These are phyloP conservation scores for Raffaelea arxii DNA, from an alignment of 2,329 filamentous ascomycete genomes.

Conservation along the genomic window DNA sequence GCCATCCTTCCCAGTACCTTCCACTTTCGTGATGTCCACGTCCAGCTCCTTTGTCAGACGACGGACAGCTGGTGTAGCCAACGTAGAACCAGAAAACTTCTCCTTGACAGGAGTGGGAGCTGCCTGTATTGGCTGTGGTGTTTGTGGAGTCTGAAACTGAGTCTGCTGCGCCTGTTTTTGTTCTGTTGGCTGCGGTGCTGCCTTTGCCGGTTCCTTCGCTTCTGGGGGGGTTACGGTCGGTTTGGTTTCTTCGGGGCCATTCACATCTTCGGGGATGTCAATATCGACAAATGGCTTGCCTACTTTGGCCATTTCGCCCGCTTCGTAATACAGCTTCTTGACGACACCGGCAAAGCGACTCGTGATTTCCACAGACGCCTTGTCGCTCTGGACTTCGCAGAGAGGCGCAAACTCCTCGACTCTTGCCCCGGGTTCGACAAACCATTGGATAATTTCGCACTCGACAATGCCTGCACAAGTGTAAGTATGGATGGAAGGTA, in stretches of 20 bases:
- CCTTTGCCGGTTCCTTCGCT: not conserved
- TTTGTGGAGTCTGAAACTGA: not conserved
- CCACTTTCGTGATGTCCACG: constrained; percentile 67
- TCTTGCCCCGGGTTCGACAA: constrained; percentile 87
- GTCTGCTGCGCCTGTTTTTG: constrained; percentile 5
- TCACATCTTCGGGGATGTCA: constrained; percentile 73
- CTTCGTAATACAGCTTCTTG: constrained; percentile 91
- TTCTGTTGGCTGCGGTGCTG: constrained; percentile 6
- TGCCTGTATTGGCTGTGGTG: not conserved
- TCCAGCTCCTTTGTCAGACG: constrained; percentile 74
- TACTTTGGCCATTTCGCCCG: constrained; percentile 92
- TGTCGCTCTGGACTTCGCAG: constrained; percentile 97
- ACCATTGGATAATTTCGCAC: constrained; percentile 99
- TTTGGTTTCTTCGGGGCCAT: constrained; percentile 14
- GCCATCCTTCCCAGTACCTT: constrained; percentile 83
- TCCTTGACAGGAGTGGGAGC: constrained; percentile 30
- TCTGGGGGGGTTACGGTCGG: not conserved
- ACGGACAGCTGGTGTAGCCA: constrained; percentile 88
- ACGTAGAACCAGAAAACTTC: constrained; percentile 49
- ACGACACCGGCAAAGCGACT: constrained; percentile 92
- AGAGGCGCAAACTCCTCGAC: constrained; percentile 97
- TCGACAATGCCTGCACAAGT: constrained; percentile 81
- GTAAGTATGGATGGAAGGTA: not conserved
- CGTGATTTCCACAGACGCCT: constrained; percentile 84
- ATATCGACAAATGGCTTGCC: constrained; percentile 93